A percentile compares a stretch with the other conserved stretches of the same genome.
phyloP scores from a whole-genome alignment of 1,139 yeast genomes.

The Lodderomyces parapsilosis region DNA sequence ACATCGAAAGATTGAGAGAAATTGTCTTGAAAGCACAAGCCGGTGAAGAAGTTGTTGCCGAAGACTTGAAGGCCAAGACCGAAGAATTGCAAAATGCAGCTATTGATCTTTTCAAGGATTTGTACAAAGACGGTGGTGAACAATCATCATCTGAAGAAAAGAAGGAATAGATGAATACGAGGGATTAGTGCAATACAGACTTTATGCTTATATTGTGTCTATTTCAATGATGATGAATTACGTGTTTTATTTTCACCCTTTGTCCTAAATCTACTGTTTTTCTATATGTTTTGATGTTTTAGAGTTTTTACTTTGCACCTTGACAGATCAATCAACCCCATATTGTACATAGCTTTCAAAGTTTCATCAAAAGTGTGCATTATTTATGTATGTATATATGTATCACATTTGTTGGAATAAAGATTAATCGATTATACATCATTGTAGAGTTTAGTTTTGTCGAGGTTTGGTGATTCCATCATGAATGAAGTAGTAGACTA shows the following conservation, averaged over 20 bases:
- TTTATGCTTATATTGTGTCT: not conserved
- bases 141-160: conserved; percentile 15
- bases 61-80: conserved; percentile 86
- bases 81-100: conserved; percentile 93
- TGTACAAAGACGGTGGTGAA: conserved; percentile 65
- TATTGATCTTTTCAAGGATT: conserved; percentile 90
- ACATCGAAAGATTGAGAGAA: conserved; percentile 81
- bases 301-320: not conserved
- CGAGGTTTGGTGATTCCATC: conserved; percentile 63
- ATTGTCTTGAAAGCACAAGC: conserved; percentile 90
- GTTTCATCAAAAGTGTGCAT: conserved; percentile 1
- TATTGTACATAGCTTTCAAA: conserved; percentile 1
- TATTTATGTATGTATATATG: not conserved
- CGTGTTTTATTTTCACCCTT: not conserved
- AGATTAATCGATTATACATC: not conserved
- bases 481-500: conserved; percentile 64
- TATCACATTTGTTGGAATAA: not conserved
- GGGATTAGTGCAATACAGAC: not conserved
- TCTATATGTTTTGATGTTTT: not conserved
- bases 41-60: conserved; percentile 83
- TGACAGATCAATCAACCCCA: not conserved
- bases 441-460: conserved; percentile 31
- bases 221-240: conserved; percentile 1
- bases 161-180: conserved; percentile 1
- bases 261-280: not conserved